These are phyloP conservation scores for Leersia perrieri DNA, from an alignment of 176 grass and related monocot species.

Conservation along the genomic window DNA sequence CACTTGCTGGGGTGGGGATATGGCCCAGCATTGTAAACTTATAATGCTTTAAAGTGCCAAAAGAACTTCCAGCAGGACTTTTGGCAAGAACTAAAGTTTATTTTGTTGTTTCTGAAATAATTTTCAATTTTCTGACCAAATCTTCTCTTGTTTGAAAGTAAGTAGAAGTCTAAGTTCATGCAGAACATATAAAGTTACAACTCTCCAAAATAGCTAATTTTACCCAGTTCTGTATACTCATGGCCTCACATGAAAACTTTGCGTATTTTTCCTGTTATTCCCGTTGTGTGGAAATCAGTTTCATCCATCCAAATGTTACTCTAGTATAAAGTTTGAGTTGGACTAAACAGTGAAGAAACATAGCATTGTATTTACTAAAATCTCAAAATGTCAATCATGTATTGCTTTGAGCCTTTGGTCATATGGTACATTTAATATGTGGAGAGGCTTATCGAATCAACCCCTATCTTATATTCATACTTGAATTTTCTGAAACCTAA, in stretches of 20 bases:
- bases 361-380: neutral
- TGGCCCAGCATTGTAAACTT: neutral
- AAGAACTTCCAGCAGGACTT: neutral
- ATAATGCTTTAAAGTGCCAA: neutral
- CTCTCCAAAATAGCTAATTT: neutral
- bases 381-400: neutral
- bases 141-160: neutral
- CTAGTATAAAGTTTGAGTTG: neutral
- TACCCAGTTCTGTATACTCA: neutral
- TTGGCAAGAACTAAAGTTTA: neutral
- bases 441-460: slow-evolving; percentile 11
- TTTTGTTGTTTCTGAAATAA: neutral
- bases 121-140: slow-evolving; percentile 1
- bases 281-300: neutral
- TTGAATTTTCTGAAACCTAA: neutral
- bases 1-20: too few relatives aligned
- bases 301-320: neutral
- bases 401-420: neutral
- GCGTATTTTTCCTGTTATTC: neutral
- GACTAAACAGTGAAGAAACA: neutral
- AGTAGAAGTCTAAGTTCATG: neutral
- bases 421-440: neutral
- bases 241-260: neutral
- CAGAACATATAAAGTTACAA: neutral
- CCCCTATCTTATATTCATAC: neutral